Conservation (phyloP, 1,284 basidiomycete species). For the Rhodofomes roseus region DNA sequence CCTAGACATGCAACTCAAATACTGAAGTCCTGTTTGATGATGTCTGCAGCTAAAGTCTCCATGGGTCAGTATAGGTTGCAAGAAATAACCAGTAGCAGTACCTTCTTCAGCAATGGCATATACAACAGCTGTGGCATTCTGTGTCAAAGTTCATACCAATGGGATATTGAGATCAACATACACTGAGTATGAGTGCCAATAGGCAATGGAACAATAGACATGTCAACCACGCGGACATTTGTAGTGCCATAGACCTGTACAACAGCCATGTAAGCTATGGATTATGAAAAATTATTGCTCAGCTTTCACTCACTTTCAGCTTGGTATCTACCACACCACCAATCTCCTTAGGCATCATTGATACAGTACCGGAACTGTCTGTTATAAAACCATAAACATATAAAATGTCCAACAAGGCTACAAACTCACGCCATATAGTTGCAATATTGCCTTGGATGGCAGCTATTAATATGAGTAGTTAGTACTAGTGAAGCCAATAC, state of each 20-base stretch:
- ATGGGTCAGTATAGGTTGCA: no score
- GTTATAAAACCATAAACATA: not conserved
- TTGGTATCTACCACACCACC: constrained; percentile 50
- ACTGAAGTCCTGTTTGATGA: not conserved
- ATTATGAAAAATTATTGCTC: not conserved
- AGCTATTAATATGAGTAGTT: not conserved
- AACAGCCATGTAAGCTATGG: not conserved
- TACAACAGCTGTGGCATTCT: not conserved
- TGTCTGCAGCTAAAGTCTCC: not conserved
- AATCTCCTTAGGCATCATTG: constrained; percentile 44
- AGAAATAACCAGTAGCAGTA: no score
- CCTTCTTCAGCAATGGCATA: not conserved
- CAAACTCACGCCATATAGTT: not conserved
- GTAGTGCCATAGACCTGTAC: constrained; percentile 27
- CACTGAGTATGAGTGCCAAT: constrained; percentile 17
- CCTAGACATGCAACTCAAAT: no score
- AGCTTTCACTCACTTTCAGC: constrained; percentile 27
- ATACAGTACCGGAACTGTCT: constrained; percentile 22
- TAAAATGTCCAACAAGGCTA: not conserved
- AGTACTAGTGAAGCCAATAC: no score
- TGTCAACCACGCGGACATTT: constrained; percentile 32
- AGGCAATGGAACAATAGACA: constrained; percentile 21
- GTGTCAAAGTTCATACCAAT: not conserved
- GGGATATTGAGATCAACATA: not conserved
- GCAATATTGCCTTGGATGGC: not conserved